These are phyloP conservation scores for Tetraselmis striata DNA, from an alignment of 139 green algal species.

Conservation along the genomic window DNA sequence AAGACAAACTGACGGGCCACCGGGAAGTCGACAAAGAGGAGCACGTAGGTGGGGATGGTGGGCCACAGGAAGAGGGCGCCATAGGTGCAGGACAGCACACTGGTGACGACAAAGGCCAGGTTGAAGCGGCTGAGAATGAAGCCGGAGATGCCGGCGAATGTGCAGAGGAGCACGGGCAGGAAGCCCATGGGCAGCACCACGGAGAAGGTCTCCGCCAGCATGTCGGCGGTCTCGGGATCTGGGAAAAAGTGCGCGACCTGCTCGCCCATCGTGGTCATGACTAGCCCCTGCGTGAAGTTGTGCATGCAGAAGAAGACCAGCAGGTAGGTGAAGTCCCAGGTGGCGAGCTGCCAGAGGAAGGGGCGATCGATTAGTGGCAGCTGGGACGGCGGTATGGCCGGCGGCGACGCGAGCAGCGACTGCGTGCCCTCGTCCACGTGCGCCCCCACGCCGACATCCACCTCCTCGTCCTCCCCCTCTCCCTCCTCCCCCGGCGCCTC, in stretches of 20 bases:
- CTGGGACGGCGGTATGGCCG: not conserved
- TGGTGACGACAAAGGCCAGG: not conserved
- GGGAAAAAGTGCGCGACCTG: not conserved
- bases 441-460: not conserved
- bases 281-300: not conserved
- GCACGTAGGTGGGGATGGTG: not conserved
- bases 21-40: not conserved
- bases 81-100: not conserved
- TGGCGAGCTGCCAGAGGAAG: not conserved
- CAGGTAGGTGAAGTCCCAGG: not conserved
- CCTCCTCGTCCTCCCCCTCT: not conserved
- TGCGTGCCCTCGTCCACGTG: not conserved
- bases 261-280: not conserved
- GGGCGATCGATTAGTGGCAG: not conserved
- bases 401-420: not conserved
- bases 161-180: not conserved
- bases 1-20: slow-evolving; percentile 1
- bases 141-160: not conserved
- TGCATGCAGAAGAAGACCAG: not conserved
- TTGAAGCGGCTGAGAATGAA: not conserved
- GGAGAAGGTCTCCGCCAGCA: not conserved
- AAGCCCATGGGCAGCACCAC: not conserved
- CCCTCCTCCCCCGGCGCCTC: not conserved
- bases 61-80: not conserved
- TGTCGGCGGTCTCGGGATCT: not conserved